Evolutionary conservation across 352 stramenopile species (phyloP), one percentile per base, ranked within the genome.

Genomic region (Pythium coloratum): DNA sequence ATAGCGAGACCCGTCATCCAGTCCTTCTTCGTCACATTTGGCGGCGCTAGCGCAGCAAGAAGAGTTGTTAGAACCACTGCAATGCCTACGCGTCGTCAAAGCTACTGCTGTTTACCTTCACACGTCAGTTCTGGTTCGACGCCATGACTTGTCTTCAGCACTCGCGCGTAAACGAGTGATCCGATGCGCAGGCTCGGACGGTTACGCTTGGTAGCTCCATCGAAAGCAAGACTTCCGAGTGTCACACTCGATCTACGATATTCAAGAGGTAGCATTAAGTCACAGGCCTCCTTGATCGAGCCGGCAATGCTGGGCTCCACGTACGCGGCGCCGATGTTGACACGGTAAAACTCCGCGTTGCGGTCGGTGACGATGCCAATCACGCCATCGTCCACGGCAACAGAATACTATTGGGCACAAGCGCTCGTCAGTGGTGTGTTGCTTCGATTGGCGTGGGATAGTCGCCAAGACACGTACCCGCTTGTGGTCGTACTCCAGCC

Each of bases 1-100:
- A 97, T 94, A 24, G 95, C 89, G 65, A 99, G 85, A 10, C 97
- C 96, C 10, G 97, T 99, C 93, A 99, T 98, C 97, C 97, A 99
- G 78, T 99, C 97, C 72, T 99, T 99, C 79, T 97, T 89, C 59
- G 84, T 76, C 72, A 94, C 71, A 78, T 86, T 80, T 66, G 93
- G 67, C 51, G 86, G 91, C 20, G 90, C 86, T 90, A 67, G 60
- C 66, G n/a, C 10, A 47, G 28, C 18, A n/a, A 58, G 5, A 46
- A 53, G 33, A 55, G 65, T 9, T 8, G 5, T n/a, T 47, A 14
- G 13, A 32, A 12, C n/a, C 16, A 54, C 8, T 7, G n/a, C 46
- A 54, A 28, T 28, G n/a, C 8, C 3, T 28, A 28, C 46, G 28
- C 28, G 12, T 40, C n/a, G 7, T 42, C 32, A 42, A 36, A 14